phyloP scores from a whole-genome alignment of 2,329 filamentous ascomycete species.

The Lasiodiplodia citricola region DNA sequence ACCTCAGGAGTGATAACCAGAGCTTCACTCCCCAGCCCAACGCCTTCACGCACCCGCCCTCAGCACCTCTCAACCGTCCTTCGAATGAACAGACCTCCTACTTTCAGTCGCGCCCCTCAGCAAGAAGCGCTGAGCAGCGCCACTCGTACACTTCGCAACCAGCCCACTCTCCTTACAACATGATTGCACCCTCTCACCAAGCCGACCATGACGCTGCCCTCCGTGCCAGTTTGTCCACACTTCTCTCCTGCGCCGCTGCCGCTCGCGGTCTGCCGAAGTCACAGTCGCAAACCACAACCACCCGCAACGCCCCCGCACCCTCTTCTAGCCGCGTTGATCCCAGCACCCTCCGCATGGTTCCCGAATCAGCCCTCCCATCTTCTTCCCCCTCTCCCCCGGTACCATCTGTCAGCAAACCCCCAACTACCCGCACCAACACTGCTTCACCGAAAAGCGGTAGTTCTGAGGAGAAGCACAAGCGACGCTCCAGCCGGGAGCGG shows the following conservation, averaged over 20 bases:
- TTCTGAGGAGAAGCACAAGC: conserved; percentile 26
- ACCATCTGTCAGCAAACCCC: conserved; percentile 35
- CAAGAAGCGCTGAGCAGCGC: conserved; percentile 40
- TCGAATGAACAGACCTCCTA: conserved; percentile 34
- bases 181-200: conserved; percentile 76
- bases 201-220: conserved; percentile 93
- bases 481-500: conserved; percentile 28
- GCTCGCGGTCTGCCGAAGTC: conserved; percentile 79
- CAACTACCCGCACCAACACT: conserved; percentile 37
- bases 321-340: conserved; percentile 53
- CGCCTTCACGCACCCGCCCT: not conserved
- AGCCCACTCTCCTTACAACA: conserved; percentile 66
- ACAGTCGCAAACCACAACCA: conserved; percentile 27
- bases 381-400: conserved; percentile 36
- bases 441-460: conserved; percentile 12
- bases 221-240: conserved; percentile 88
- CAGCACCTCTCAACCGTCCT: conserved; percentile 65
- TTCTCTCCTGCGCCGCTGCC: conserved; percentile 92
- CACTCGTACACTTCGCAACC: conserved; percentile 46
- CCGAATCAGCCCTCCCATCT: conserved; percentile 62
- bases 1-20: conserved; percentile 56
- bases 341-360: conserved; percentile 62
- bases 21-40: conserved; percentile 65
- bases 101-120: conserved; percentile 49
- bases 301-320: conserved; percentile 33